Evolutionary conservation across 2,329 filamentous ascomycete genomes (phyloP).

Genomic region (Colletotrichum truncatum): DNA sequence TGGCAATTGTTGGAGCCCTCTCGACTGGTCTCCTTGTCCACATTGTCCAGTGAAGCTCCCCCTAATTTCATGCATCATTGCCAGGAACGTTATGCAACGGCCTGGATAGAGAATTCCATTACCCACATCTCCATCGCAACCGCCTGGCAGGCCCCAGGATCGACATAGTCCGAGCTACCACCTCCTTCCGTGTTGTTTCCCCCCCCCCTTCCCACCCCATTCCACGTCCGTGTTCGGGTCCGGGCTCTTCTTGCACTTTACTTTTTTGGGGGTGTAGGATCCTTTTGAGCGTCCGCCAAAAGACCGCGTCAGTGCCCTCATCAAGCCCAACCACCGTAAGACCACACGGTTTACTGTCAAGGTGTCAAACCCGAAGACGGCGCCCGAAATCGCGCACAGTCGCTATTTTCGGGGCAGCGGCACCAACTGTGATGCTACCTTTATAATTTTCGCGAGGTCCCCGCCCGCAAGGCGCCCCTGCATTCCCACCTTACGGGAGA

Average conservation of each 20-base stretch:
- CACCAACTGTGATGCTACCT: constrained; percentile 18
- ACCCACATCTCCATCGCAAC: neutral
- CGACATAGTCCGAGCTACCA: no score
- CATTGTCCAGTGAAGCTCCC: neutral
- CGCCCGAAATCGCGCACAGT: constrained; percentile 16
- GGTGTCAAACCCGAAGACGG: constrained; percentile 10
- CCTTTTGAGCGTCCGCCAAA: neutral
- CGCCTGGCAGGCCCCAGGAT: no score
- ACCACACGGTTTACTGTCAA: constrained; percentile 9
- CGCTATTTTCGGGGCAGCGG: constrained; percentile 15
- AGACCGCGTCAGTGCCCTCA: neutral
- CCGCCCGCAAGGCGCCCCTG: constrained; percentile 21
- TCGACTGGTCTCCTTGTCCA: neutral
- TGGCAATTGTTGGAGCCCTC: neutral
- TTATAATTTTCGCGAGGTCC: neutral
- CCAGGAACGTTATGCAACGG: neutral
- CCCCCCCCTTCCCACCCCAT: constrained; percentile 3
- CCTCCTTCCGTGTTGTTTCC: no score
- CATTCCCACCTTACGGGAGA: constrained; percentile 6
- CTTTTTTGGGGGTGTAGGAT: no score
- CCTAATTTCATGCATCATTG: neutral
- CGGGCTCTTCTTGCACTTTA: neutral
- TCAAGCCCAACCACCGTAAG: neutral
- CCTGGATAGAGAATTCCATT: neutral
- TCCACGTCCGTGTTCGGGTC: constrained; percentile 22